These are phyloP conservation scores for Escovopsis sp. DNA, from an alignment of 2,329 filamentous ascomycete genomes.

Conservation along the genomic window DNA sequence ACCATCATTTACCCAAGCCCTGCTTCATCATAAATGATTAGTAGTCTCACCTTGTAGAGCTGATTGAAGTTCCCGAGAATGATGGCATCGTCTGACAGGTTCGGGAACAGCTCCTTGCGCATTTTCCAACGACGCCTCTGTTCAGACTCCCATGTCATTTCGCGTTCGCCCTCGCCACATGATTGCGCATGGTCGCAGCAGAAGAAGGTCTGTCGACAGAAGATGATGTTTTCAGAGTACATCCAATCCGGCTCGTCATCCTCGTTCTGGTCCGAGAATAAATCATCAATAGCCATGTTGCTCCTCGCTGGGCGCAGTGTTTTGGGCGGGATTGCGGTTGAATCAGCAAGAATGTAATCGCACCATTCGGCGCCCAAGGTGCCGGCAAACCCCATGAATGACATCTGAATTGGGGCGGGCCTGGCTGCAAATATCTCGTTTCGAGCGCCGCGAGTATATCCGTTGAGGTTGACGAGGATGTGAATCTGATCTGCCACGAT, in stretches of 20 bases:
- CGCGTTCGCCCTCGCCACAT: conserved; percentile 53
- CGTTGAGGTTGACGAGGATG: conserved; percentile 93
- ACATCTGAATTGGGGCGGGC: conserved; percentile 94
- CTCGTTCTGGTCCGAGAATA: conserved; percentile 50
- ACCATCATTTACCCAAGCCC: neutral
- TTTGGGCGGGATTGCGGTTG: conserved; percentile 66
- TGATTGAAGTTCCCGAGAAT: conserved; percentile 98
- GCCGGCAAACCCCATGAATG: conserved; percentile 97
- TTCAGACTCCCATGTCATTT: conserved; percentile 70
- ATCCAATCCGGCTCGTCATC: conserved; percentile 69
- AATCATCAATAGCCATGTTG: conserved; percentile 61
- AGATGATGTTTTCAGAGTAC: conserved; percentile 94
- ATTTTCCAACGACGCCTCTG: conserved; percentile 74
- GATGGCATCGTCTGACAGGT: conserved; percentile 64
- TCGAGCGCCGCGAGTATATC: conserved; percentile 88
- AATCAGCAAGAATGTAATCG: conserved; percentile 86
- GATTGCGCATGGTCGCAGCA: conserved; percentile 95
- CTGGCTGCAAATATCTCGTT: conserved; percentile 96
- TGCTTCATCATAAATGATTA: neutral
- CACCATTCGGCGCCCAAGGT: conserved; percentile 97
- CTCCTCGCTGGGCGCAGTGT: conserved; percentile 69
- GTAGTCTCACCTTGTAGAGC: conserved; percentile 71
- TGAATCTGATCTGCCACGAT: conserved; percentile 83
- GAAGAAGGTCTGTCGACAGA: conserved; percentile 89
- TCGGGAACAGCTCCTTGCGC: conserved; percentile 83